Evolutionary conservation across 73 alveolate genomes (phyloP).

Genomic region (Uronychia binucleata): DNA sequence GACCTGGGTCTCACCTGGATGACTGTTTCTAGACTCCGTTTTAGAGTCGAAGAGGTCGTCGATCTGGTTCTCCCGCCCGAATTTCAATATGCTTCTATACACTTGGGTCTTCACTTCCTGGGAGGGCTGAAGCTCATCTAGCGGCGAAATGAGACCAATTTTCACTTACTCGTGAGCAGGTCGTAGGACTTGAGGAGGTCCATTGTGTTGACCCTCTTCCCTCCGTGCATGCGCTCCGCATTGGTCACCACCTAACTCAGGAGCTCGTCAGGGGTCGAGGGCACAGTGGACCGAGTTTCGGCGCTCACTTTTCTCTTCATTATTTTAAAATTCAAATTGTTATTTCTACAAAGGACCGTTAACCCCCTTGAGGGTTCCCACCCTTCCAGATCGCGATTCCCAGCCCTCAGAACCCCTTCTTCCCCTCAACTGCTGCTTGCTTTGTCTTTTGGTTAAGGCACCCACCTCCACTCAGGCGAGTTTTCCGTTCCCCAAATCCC

Average conservation of each 20-base stretch:
- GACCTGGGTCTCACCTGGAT: neutral
- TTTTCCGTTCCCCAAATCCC: neutral
- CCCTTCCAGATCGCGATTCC: neutral
- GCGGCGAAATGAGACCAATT: neutral
- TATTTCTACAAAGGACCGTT: neutral
- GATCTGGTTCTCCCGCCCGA: neutral
- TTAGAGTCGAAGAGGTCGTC: neutral
- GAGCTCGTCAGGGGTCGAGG: neutral
- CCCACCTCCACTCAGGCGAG: neutral
- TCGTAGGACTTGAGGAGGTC: neutral
- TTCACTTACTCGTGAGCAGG: neutral
- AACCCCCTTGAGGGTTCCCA: neutral
- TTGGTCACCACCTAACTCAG: neutral
- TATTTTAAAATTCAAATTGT: neutral
- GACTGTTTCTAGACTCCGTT: neutral
- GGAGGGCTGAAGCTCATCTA: neutral
- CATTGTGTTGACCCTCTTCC: neutral
- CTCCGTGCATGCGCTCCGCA: neutral
- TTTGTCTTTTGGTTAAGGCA: neutral
- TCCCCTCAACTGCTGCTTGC: neutral
- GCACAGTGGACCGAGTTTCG: neutral
- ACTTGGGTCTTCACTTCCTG: neutral
- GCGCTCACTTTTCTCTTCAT: neutral
- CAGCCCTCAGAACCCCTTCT: neutral
- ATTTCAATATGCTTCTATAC: neutral